These are phyloP conservation scores for Cryptococcus depauperatus DNA, from an alignment of 1,284 basidiomycete genomes.

Conservation along the genomic window DNA sequence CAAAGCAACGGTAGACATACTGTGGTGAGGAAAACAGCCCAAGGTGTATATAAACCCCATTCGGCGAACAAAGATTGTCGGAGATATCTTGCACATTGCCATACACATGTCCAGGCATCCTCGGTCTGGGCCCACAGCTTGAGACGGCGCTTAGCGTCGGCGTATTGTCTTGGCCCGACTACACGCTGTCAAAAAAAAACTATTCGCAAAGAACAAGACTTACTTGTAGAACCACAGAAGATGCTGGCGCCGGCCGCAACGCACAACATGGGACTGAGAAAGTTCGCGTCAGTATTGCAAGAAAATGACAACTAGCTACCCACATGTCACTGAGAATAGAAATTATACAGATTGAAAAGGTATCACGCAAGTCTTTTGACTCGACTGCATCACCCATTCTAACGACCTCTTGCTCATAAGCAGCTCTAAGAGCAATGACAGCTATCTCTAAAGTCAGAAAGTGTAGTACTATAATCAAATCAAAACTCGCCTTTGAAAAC, in stretches of 20 bases:
- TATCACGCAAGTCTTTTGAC: slow-evolving; percentile 31
- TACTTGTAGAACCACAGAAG: slow-evolving; percentile 29
- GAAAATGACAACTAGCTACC: slow-evolving; percentile 4
- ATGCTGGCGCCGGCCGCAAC: slow-evolving; percentile 31
- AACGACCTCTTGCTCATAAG: slow-evolving; percentile 22
- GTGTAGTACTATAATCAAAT: background rate
- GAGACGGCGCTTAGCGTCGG: slow-evolving; percentile 29
- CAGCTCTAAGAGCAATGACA: slow-evolving; percentile 29
- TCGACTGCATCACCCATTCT: slow-evolving; percentile 20
- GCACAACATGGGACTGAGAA: slow-evolving; percentile 32
- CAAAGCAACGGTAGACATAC: slow-evolving; percentile 18
- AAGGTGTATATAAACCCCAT: slow-evolving; percentile 36
- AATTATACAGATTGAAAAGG: slow-evolving; percentile 34
- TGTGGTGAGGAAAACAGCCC: slow-evolving; percentile 34
- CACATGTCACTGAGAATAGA: slow-evolving; percentile 37
- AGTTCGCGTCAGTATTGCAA: background rate
- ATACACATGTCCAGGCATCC: slow-evolving; percentile 39
- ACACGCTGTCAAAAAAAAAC: no score
- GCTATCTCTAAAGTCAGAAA: slow-evolving; percentile 13
- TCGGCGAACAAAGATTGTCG: slow-evolving; percentile 27
- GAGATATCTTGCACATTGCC: slow-evolving; percentile 37
- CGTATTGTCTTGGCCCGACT: slow-evolving; percentile 29
- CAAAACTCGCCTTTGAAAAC: slow-evolving; percentile 25
- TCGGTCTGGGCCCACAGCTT: slow-evolving; percentile 32
- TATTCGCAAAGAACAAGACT: no score